Percentiles rank a stretch among this genome's conserved stretches.
Evolutionary conservation across 176 grass and related monocot genomes (phyloP).

Genomic region (Typha latifolia): DNA sequence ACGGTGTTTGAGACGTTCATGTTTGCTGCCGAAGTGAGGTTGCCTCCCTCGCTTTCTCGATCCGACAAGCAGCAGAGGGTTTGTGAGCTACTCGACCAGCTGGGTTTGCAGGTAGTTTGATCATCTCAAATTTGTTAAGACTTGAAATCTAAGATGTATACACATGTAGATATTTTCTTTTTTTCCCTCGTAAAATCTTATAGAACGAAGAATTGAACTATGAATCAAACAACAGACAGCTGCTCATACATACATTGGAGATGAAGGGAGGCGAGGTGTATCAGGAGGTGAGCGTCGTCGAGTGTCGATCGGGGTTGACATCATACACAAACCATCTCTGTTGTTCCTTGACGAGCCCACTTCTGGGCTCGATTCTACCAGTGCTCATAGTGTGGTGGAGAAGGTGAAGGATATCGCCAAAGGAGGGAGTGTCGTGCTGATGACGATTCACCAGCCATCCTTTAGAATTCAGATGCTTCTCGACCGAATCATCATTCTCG

Average conservation of each 20-base stretch:
- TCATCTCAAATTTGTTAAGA: too few relatives aligned
- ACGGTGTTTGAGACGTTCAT: slow-evolving; percentile 58
- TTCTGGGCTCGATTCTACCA: slow-evolving; percentile 65
- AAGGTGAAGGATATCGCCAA: slow-evolving; percentile 63
- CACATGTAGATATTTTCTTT: too few relatives aligned
- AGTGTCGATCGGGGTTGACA: slow-evolving; percentile 56
- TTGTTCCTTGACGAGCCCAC: slow-evolving; percentile 67
- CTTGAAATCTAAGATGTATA: too few relatives aligned
- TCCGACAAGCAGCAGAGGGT: slow-evolving; percentile 50
- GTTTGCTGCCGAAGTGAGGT: slow-evolving; percentile 59
- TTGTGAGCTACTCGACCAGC: slow-evolving; percentile 63
- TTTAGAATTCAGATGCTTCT: slow-evolving; percentile 84
- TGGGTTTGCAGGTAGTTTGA: slow-evolving; percentile 41
- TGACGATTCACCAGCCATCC: slow-evolving; percentile 91
- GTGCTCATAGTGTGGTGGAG: slow-evolving; percentile 57
- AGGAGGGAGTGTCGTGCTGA: slow-evolving; percentile 66
- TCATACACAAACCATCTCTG: slow-evolving; percentile 59
- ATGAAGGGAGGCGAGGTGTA: slow-evolving; percentile 49
- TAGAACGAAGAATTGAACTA: not conserved
- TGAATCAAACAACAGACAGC: slow-evolving; percentile 33
- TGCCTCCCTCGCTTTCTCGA: slow-evolving; percentile 43
- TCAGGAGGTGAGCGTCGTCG: slow-evolving; percentile 56
- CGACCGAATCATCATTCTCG: slow-evolving; percentile 65
- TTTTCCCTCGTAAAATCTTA: not conserved
- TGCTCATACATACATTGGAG: slow-evolving; percentile 61